Evolutionary conservation across 2,329 filamentous ascomycete species (phyloP), one percentile per base, ranked within the genome.

Genomic region (Exophiala oligosperma): DNA sequence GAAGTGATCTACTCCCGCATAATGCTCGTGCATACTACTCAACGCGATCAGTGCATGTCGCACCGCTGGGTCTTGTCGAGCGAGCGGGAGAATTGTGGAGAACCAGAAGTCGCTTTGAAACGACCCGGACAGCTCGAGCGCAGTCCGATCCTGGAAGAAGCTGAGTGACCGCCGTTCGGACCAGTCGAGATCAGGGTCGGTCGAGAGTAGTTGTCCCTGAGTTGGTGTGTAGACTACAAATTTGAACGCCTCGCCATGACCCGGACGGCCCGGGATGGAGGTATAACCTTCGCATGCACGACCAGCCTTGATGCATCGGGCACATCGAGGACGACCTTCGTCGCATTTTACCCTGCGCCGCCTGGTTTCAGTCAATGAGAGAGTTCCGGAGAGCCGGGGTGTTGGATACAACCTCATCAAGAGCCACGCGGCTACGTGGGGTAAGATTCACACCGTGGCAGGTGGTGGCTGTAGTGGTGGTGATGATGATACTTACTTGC

Each of bases 11-110:
- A 67, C 44, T 14, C 55, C 47, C 9, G 59, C 44, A 29, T 41
- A 68, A 28, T 64, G 60, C 56, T 71, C 69, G 52, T 71, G 69
- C 26, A 70, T 56, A n/a, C 66, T 65, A 24, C 68, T 68, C 11
- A 70, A 38, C 2, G 68, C 68, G n/a, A 71, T 64, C 40, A 69
- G 55, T 2, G 66, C 63, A 59, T 71, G 68, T 51, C 64, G 66
- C 21, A 71, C 56, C 0, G 67, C 60, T n/a, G 54, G 57, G 41
- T 70, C 67, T 8, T 68, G 60, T 37, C 69, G 66, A 23, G 63
- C 67, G 2, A 68, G 56, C 29, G 66, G 67, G 21, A 70, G 57
- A 5, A 71, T 61, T 3, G 63, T 41, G 8, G 55, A 49, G 17
- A 60, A 63, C 68, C 68, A 71, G 43, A 71, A 69, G 14, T 66